These are phyloP conservation scores for Cystofilobasidium ferigula DNA, from an alignment of 768 basidiomycete genomes.

Conservation along the genomic window DNA sequence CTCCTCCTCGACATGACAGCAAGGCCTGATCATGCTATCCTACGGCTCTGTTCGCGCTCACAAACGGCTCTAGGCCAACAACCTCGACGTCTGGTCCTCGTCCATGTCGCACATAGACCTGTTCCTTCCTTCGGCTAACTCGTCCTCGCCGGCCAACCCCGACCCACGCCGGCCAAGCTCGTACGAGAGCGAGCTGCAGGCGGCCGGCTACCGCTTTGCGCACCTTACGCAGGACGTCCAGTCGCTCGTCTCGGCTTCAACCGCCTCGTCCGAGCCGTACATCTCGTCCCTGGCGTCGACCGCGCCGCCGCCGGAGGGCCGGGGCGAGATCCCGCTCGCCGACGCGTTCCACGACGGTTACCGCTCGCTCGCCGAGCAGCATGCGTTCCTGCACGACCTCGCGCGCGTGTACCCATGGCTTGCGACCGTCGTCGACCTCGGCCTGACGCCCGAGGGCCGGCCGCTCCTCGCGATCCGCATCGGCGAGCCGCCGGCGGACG, in stretches of 20 bases:
- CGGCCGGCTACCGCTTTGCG: neutral
- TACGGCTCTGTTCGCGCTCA: too few species aligned
- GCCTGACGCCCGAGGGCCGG: constrained; percentile 26
- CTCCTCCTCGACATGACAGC: neutral
- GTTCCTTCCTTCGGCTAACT: neutral
- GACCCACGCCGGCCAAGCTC: neutral
- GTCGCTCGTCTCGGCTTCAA: neutral
- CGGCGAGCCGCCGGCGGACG: constrained; percentile 25
- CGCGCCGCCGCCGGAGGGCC: neutral
- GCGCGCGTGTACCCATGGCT: constrained; percentile 44
- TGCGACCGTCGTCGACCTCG: constrained; percentile 44
- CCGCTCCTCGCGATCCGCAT: constrained; percentile 26
- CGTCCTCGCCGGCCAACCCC: neutral
- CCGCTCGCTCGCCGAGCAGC: constrained; percentile 50
- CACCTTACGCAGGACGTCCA: neutral
- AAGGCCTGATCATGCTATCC: too few species aligned
- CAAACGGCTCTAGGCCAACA: too few species aligned
- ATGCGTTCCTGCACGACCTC: constrained; percentile 47
- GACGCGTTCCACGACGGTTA: constrained; percentile 42
- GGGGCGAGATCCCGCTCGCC: constrained; percentile 3
- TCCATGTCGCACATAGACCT: neutral
- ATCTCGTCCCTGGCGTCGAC: neutral
- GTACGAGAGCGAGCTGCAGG: neutral
- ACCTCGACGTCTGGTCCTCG: neutral
- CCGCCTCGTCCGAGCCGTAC: neutral